Base-by-base conservation (phyloP, 1,139 yeast species). In the Debaryomyces udenii region DNA sequence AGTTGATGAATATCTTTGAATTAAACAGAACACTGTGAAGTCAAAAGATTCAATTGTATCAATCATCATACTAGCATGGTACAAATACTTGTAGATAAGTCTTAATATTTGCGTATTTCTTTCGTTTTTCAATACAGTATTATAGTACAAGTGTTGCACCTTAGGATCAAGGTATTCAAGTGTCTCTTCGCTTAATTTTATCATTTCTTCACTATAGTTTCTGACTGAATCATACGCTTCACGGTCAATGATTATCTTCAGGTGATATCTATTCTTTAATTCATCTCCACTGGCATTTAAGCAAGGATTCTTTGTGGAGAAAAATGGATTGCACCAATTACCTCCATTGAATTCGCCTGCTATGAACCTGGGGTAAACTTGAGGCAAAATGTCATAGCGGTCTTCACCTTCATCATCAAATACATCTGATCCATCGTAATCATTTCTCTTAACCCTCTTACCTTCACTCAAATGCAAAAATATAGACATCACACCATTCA, bases 251-350 rank as follows among this genome's bases (percentile, higher is more conserved):
- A 79, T 59, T 1, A 76, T 60, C 45, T 78, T 78, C 31, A 73
- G 68, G 46, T 68, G 78, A 39, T 63, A 64, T 38, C 64, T 58
- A 43, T 68, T 70, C 42, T 73, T 73, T 41, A 72, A 59, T 30
- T 71, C 76, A 46, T 73, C 74, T 2, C 78, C 78, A 51, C 77
- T 68, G 6, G 68, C 68, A 49, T 72, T 73, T 37, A 74, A 60
- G 16, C 66, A 62, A 1, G 67, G 56, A 38, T 70, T 71, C 16
- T 51, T 56, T 9, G 74, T 66, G 5, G 71, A 64, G 48, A 79
- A 80, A 50, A 83, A 81, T 23, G 86, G 86, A 51, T 83, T 84
- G 38, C 80, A 75, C 83, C 88, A 84, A 50, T 82, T 81, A 6
- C 89, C 90, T 7, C 89, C 91, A 51, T 81, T 81, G 56, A 81